Conservation (phyloP, 768 basidiomycete genomes). For the Mycena galericulata region DNA sequence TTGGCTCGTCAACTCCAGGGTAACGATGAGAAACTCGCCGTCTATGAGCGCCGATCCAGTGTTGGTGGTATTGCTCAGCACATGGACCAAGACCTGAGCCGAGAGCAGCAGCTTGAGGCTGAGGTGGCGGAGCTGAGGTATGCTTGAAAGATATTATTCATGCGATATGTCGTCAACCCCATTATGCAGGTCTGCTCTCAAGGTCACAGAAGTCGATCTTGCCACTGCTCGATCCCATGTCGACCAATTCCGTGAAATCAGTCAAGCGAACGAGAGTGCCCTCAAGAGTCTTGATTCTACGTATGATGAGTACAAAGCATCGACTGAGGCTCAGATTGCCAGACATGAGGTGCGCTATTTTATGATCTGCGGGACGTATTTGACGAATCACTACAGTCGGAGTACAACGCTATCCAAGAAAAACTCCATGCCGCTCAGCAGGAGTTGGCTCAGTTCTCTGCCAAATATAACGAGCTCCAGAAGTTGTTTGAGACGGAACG, state of each 20-base stretch:
- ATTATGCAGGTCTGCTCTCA: constrained; percentile 71
- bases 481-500: constrained; percentile 78
- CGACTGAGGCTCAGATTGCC: constrained; percentile 76
- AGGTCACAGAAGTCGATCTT: constrained; percentile 83
- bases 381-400: constrained; percentile 16
- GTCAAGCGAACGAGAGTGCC: constrained; percentile 84
- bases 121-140: constrained; percentile 90
- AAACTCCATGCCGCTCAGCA: constrained; percentile 65
- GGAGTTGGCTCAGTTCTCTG: constrained; percentile 62
- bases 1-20: constrained; percentile 75
- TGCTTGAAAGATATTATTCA: constrained; percentile 29
- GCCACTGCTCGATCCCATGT: constrained; percentile 77
- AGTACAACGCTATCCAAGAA: constrained; percentile 64
- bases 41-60: constrained; percentile 79
- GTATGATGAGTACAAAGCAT: constrained; percentile 83
- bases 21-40: constrained; percentile 85
- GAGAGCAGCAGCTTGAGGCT: constrained; percentile 84
- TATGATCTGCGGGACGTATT: background rate
- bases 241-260: constrained; percentile 89
- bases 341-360: constrained; percentile 71
- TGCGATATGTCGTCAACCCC: background rate
- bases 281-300: constrained; percentile 76
- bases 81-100: constrained; percentile 61
- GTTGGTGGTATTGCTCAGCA: constrained; percentile 46
- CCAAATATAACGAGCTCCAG: constrained; percentile 69